Conservation (phyloP, 192 early-diverging fungal species). For the Coemansia javaensis region DNA sequence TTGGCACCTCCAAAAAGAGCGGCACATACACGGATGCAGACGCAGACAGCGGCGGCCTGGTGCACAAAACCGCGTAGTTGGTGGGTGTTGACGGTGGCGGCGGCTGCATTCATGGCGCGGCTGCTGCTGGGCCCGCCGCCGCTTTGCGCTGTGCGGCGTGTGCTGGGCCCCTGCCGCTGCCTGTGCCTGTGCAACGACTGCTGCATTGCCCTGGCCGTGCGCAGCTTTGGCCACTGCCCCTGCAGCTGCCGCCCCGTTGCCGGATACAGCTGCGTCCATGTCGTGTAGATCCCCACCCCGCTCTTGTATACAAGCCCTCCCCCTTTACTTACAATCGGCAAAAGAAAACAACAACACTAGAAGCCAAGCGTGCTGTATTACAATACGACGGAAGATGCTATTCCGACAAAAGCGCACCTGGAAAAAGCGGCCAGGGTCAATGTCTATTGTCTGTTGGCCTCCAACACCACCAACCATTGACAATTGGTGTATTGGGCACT, state of each 20-base stretch:
- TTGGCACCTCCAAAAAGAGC: no score
- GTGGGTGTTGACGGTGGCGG: slow-evolving; percentile 32
- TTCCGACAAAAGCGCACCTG: no score
- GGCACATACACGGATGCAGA: slow-evolving; percentile 13
- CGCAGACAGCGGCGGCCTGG: slow-evolving; percentile 9
- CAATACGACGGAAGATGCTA: no score
- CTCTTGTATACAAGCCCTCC: no score
- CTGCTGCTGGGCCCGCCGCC: slow-evolving; percentile 23
- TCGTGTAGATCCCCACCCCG: slow-evolving; percentile 10
- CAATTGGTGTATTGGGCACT: no score
- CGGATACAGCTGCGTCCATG: slow-evolving; percentile 45
- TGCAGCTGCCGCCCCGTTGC: slow-evolving; percentile 36
- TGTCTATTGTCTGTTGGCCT: no score
- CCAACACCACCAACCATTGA: no score
- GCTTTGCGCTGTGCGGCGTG: slow-evolving; percentile 28
- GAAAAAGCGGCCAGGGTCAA: no score
- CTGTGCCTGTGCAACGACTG: slow-evolving; percentile 50
- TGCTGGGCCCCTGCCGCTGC: slow-evolving; percentile 47
- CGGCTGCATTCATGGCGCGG: slow-evolving; percentile 34
- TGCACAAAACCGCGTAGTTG: slow-evolving; percentile 17
- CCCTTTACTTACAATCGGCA: background rate
- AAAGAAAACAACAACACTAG: no score
- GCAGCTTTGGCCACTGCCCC: slow-evolving; percentile 47
- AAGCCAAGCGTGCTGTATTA: no score
- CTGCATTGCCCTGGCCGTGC: slow-evolving; percentile 27